Conservation (phyloP, 441 rosid genomes). For the Populus hybrid region DNA sequence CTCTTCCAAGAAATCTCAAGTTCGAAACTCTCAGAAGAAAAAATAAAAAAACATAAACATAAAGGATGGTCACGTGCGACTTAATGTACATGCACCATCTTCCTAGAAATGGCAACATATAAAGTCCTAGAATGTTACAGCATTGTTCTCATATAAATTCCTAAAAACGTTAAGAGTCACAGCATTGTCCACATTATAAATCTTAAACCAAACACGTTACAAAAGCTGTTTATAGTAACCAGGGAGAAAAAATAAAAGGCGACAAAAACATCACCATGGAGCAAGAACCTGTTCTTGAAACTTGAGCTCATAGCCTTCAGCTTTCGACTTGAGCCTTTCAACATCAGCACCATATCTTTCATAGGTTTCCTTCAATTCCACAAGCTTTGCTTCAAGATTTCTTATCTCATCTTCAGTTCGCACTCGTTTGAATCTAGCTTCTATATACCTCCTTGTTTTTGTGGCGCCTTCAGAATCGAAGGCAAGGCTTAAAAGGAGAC, state of each 20-base stretch:
- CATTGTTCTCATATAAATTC: conserved; percentile 2
- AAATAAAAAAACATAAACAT: not conserved
- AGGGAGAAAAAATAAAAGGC: not conserved
- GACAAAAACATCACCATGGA: conserved; percentile 44
- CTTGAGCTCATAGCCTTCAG: conserved; percentile 44
- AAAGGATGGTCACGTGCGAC: not conserved
- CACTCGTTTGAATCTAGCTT: conserved; percentile 40
- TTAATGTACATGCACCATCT: not conserved
- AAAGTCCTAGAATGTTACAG: conserved; percentile 5
- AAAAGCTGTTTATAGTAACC: conserved; percentile 8
- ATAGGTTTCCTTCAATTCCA: conserved; percentile 44
- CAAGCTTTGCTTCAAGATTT: conserved; percentile 50
- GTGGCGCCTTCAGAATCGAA: conserved; percentile 50
- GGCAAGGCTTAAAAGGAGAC: conserved; percentile 41
- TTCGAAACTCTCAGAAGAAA: not conserved
- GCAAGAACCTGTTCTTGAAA: conserved; percentile 52
- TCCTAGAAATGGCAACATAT: not conserved
- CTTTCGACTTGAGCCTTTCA: conserved; percentile 38
- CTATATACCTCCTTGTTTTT: conserved; percentile 48
- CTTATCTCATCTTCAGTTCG: conserved; percentile 38
- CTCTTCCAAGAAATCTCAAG: too few relatives aligned
- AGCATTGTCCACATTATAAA: conserved; percentile 3
- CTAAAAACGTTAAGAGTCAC: not conserved
- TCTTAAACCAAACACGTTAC: conserved; percentile 6
- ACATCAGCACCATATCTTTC: conserved; percentile 35